Evolutionary conservation across 2,329 filamentous ascomycete genomes (phyloP).

Genomic region (Macrophomina tecta): DNA sequence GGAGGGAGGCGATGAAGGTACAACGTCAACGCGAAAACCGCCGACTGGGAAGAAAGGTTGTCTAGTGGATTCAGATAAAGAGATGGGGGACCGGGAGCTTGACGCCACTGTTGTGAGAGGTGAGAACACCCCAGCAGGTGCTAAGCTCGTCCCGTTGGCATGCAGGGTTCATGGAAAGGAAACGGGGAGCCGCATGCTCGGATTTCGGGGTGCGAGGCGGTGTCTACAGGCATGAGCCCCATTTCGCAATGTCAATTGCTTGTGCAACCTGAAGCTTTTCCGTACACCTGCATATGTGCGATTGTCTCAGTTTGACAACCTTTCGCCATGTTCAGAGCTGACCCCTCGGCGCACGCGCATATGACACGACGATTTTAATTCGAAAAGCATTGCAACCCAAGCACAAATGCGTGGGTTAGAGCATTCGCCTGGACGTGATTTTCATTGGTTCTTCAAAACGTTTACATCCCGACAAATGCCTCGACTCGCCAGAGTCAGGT

Average conservation of each 20-base stretch:
- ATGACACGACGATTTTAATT: neutral
- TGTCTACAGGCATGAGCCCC: constrained; percentile 23
- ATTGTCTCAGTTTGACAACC: constrained; percentile 18
- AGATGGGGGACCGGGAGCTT: neutral
- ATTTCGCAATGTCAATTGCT: constrained; percentile 19
- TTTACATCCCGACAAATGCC: too few species aligned
- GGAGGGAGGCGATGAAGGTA: constrained; percentile 65
- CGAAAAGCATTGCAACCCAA: too few species aligned
- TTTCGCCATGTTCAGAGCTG: constrained; percentile 7
- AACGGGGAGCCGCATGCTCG: constrained; percentile 21
- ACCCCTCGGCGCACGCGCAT: neutral
- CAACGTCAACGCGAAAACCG: constrained; percentile 66
- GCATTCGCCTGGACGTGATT: too few species aligned
- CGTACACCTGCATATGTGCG: constrained; percentile 20
- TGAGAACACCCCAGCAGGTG: constrained; percentile 7
- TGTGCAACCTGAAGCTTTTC: constrained; percentile 14
- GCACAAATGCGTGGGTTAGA: too few species aligned
- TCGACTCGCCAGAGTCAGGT: too few species aligned
- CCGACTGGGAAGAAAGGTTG: constrained; percentile 50
- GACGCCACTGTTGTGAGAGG: constrained; percentile 7
- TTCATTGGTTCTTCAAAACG: too few species aligned
- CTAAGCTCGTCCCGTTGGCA: constrained; percentile 8
- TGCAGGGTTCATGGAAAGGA: constrained; percentile 18
- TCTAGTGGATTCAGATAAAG: constrained; percentile 27
- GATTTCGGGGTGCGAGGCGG: constrained; percentile 14